Base-by-base conservation (phyloP, 2,329 filamentous ascomycete species). In the Cladophialophora chaetospira region DNA sequence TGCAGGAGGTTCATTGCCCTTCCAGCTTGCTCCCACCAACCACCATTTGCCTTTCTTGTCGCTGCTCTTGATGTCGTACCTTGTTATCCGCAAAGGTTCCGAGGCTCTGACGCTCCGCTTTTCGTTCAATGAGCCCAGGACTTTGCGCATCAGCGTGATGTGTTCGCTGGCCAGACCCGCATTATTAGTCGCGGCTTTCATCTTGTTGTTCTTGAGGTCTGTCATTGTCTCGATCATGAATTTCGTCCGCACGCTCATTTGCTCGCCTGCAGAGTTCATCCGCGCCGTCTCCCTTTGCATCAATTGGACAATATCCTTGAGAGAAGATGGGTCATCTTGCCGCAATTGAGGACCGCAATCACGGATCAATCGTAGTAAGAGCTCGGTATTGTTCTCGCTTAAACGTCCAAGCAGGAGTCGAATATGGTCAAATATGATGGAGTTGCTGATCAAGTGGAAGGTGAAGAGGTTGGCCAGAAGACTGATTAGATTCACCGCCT, bases 171-270 rank as follows among this genome's bases (percentile, higher is more conserved):
- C 83, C 4, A 95, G 78, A 2, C 82, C 83, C 1, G 89, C 89
- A 36, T 88, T 88, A 42, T 82, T 81, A 3, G 82, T 82, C 13
- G 85, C 86, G 11, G 87, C 85, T 72, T 93, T 97, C 68, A 92
- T 81, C 58, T 90, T 90, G 73, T 94, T 97, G 77, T 96, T 96
- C 71, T 96, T 96, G 26, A 99, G 79, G 67, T 96, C 90, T 57
- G 89, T 91, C 71, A 99, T 96, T 1, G 88, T 94, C 68, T 97
- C 93, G 49, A 99, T 89, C 92, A 97, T 97, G 74, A 97, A 97
- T 65, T 89, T 95, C 1, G 93, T 97, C 54, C 94, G 86, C 8
- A 92, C 89, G 1, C 91, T 93, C 25, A 96, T 77, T 17, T 57
- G 40, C 26, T 62, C 54, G 17, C 85, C 88, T 10, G 78, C 77